Conservation (phyloP, 2,329 filamentous ascomycete genomes). For the Xylariaceae sp. region DNA sequence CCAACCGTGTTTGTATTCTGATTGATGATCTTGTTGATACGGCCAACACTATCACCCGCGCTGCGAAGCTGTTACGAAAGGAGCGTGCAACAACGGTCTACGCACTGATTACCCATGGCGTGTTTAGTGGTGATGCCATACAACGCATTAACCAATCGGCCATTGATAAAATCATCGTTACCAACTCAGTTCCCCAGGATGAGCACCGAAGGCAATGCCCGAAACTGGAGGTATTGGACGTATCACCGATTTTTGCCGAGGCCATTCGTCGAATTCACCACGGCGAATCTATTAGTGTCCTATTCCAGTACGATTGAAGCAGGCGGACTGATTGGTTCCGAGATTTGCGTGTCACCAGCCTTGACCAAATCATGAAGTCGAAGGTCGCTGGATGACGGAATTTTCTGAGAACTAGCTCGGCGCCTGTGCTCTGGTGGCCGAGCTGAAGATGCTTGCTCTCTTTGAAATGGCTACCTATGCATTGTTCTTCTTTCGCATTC, state of each 20-base stretch:
- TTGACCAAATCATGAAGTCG: slow-evolving; percentile 2
- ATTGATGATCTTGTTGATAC: slow-evolving; percentile 95
- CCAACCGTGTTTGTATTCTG: slow-evolving; percentile 75
- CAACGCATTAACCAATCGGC: slow-evolving; percentile 88
- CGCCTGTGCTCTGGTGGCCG: slow-evolving; percentile 2
- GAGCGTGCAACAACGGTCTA: slow-evolving; percentile 90
- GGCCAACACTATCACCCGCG: slow-evolving; percentile 92
- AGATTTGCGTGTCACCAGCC: neutral
- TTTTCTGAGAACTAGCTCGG: neutral
- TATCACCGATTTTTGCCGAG: slow-evolving; percentile 88
- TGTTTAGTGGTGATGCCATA: slow-evolving; percentile 92
- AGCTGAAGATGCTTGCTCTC: slow-evolving; percentile 3
- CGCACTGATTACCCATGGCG: slow-evolving; percentile 88
- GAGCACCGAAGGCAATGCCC: slow-evolving; percentile 72
- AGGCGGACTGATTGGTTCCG: neutral
- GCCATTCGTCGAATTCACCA: slow-evolving; percentile 94
- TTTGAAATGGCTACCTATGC: neutral
- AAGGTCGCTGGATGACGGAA: neutral
- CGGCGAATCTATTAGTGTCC: slow-evolving; percentile 92
- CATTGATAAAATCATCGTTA: slow-evolving; percentile 89
- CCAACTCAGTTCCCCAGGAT: slow-evolving; percentile 87
- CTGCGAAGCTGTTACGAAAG: slow-evolving; percentile 93
- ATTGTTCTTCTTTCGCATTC: slow-evolving; percentile 11
- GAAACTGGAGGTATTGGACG: slow-evolving; percentile 87
- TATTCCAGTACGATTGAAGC: slow-evolving; percentile 74